phyloP scores from a whole-genome alignment of 2,329 filamentous ascomycete genomes.

The Elsinoe necatrix region DNA sequence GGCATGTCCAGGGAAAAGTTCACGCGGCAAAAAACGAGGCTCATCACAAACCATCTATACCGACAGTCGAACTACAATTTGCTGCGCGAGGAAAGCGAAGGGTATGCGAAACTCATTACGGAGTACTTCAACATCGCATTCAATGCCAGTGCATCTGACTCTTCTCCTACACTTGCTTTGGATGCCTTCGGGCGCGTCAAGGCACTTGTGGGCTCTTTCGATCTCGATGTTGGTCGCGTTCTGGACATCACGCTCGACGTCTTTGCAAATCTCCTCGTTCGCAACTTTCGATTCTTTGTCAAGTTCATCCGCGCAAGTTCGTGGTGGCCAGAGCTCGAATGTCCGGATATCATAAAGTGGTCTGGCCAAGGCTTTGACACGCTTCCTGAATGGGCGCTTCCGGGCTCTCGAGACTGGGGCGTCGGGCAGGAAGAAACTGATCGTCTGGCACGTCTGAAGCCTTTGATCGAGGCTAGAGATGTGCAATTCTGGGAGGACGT shows the following conservation, averaged over 20 bases:
- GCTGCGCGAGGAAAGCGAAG: constrained; percentile 88
- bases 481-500: constrained; percentile 71
- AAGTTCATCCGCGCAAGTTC: constrained; percentile 86
- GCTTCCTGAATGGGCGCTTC: constrained; percentile 78
- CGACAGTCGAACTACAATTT: constrained; percentile 96
- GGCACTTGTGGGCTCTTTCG: constrained; percentile 90
- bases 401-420: constrained; percentile 55
- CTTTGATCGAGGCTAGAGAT: constrained; percentile 59
- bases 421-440: constrained; percentile 62
- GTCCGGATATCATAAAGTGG: constrained; percentile 42
- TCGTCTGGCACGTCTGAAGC: constrained; percentile 38
- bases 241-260: constrained; percentile 92
- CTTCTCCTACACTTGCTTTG: constrained; percentile 50
- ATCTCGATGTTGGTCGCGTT: constrained; percentile 89
- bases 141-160: constrained; percentile 53
- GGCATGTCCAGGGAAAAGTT: constrained; percentile 82
- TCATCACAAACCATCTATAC: constrained; percentile 88
- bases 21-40: constrained; percentile 70
- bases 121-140: constrained; percentile 88
- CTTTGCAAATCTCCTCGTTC: constrained; percentile 85
- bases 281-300: constrained; percentile 88
- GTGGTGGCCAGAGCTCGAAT: constrained; percentile 79
- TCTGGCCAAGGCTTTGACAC: constrained; percentile 49
- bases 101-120: constrained; percentile 91
- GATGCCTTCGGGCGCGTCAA: constrained; percentile 88